These are phyloP conservation scores for Tylopilus balloui DNA, from an alignment of 768 basidiomycete genomes.

Conservation along the genomic window DNA sequence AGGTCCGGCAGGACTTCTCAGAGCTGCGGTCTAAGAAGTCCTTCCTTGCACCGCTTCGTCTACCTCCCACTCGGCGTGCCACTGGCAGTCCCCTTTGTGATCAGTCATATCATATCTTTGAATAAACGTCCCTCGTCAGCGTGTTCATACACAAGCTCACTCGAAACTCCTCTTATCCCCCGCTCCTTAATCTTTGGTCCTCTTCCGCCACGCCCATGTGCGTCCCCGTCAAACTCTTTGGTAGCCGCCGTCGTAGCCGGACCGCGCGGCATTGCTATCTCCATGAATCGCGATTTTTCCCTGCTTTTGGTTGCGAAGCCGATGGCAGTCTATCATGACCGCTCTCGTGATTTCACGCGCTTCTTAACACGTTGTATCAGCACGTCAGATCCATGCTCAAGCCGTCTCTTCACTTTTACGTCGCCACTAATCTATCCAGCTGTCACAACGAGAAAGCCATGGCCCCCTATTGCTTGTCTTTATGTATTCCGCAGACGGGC, in stretches of 20 bases:
- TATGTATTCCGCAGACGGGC: conserved; percentile 35
- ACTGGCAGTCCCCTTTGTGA: conserved; percentile 13
- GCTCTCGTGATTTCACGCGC: conserved; percentile 33
- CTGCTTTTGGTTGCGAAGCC: conserved; percentile 23
- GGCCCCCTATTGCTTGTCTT: conserved; percentile 31
- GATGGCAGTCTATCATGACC: conserved; percentile 32
- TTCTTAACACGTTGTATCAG: conserved; percentile 35
- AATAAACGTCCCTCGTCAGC: conserved; percentile 11
- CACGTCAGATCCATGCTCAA: conserved; percentile 32
- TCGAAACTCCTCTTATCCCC: conserved; percentile 13
- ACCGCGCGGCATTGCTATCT: conserved; percentile 11
- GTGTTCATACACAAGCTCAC: conserved; percentile 18
- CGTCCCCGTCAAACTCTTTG: conserved; percentile 11
- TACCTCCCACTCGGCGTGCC: conserved; percentile 17
- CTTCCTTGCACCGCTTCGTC: conserved; percentile 21
- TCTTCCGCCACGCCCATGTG: conserved; percentile 4
- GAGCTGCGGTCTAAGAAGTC: conserved; percentile 21
- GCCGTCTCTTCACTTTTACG: conserved; percentile 31
- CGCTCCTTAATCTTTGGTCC: conserved; percentile 5
- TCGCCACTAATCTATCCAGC: conserved; percentile 23
- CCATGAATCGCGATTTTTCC: conserved; percentile 22
- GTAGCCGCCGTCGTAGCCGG: conserved; percentile 16
- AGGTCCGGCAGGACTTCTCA: conserved; percentile 25
- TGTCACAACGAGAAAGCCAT: conserved; percentile 23
- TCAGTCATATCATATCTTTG: conserved; percentile 23